phyloP scores from a whole-genome alignment of 208 protist genomes.

The Wallacemonas sp. region DNA sequence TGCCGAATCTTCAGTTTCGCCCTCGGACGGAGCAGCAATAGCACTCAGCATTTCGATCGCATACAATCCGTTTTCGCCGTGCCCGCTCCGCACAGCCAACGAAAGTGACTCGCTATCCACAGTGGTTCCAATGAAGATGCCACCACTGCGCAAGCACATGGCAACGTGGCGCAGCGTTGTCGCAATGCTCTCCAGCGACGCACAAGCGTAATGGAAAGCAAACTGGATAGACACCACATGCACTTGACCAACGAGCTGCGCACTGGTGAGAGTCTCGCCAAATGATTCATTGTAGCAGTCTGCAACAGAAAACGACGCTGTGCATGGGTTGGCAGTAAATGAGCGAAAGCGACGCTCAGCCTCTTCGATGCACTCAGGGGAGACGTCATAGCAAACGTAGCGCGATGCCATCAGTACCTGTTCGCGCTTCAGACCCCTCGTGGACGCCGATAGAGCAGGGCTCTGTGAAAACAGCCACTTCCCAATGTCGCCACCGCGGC shows the following conservation, averaged over 20 bases:
- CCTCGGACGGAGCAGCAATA: slow-evolving; percentile 16
- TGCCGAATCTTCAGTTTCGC: not conserved
- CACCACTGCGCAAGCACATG: slow-evolving; percentile 41
- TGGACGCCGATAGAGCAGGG: slow-evolving; percentile 26
- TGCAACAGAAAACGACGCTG: slow-evolving; percentile 60
- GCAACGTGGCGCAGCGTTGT: slow-evolving; percentile 44
- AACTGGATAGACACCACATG: slow-evolving; percentile 84
- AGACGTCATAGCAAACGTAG: slow-evolving; percentile 82
- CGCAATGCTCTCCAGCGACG: slow-evolving; percentile 40
- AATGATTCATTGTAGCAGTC: slow-evolving; percentile 79
- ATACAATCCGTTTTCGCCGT: slow-evolving; percentile 36
- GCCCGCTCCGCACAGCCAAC: slow-evolving; percentile 26
- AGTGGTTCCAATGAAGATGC: slow-evolving; percentile 78
- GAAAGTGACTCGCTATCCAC: slow-evolving; percentile 56
- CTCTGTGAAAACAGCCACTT: slow-evolving; percentile 87
- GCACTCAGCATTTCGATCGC: slow-evolving; percentile 29
- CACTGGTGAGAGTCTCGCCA: slow-evolving; percentile 35
- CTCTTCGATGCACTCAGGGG: slow-evolving; percentile 67
- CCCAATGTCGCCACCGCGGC: slow-evolving; percentile 83
- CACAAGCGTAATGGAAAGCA: slow-evolving; percentile 88
- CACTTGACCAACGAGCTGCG: slow-evolving; percentile 47
- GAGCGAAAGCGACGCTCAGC: slow-evolving; percentile 56
- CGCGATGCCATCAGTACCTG: not conserved
- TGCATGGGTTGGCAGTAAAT: slow-evolving; percentile 17
- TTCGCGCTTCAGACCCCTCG: slow-evolving; percentile 10